Evolutionary conservation across 345 rosid species (phyloP), one percentile per base, ranked within the genome.

Genomic region (Jatropha curcas): DNA sequence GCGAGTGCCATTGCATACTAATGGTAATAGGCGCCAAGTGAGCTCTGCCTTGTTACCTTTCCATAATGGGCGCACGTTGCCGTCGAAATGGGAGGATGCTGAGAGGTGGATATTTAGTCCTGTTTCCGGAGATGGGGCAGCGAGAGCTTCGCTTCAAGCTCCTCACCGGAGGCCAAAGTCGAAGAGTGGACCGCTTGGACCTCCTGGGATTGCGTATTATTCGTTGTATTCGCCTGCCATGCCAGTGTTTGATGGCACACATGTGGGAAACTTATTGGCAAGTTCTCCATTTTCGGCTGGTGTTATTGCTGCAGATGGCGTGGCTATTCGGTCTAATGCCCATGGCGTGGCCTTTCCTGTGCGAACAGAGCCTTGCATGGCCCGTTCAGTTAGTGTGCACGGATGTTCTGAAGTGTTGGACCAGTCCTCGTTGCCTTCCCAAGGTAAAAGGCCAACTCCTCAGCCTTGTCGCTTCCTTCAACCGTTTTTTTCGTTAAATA

Each of bases 91-190:
- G 99, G 99, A 95, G 84, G 99, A 95, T 76, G 99, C 99, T 4
- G 99, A 95, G 90, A 86, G 99, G 82, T 95, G 99, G 99, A 95
- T 95, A 72, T 77, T 87, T 53, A 95, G 99, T 84, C 99, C 99
- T 22, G 86, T 92, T 70, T 83, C 91, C 7, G 90, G 88, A 25
- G 97, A 90, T 72, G 83, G 87, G 75, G 82, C 60, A 10, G 68
- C 72, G 1, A 88, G 86, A 43, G 84, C 86, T 60, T 87, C 95
- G 9, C 52, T 87, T 61, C 82, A 68, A 13, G 80, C 82, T 6
- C 83, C 86, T 34, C 91, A 86, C 34, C 80, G 92, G 79, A 81
- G 85, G 69, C 99, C 98, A 19, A 95, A 90, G 77, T 92, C 99
- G 5, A 95, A 95, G 81, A 95, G 99, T 73, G 99, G 99, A 50